Conservation (phyloP, 2,329 filamentous ascomycete species). For the Akanthomyces muscarius region DNA sequence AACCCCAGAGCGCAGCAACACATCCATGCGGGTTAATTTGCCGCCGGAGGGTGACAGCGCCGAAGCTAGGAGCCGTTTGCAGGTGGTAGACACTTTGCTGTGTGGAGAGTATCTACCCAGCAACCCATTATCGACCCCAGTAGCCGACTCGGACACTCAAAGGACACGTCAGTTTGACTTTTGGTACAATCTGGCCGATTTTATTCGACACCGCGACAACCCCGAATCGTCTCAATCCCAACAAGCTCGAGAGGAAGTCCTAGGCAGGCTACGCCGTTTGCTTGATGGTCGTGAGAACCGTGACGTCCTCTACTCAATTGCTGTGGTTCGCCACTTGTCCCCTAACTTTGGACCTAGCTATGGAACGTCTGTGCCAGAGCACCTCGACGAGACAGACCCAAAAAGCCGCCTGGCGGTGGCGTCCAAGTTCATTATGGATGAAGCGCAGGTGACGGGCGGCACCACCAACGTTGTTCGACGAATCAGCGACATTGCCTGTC, state of each 20-base stretch:
- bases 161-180: constrained; percentile 67
- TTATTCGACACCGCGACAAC: constrained; percentile 57
- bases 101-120: constrained; percentile 62
- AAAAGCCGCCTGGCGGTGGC: constrained; percentile 65
- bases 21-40: constrained; percentile 31
- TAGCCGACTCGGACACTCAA: constrained; percentile 49
- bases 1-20: constrained; percentile 33
- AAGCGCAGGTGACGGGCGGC: constrained; percentile 60
- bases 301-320: constrained; percentile 86
- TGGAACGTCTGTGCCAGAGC: constrained; percentile 52
- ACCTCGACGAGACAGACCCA: constrained; percentile 62
- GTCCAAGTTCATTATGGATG: constrained; percentile 64
- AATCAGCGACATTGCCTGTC: constrained; percentile 62
- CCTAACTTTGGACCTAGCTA: constrained; percentile 59
- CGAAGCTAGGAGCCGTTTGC: constrained; percentile 66
- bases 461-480: constrained; percentile 69
- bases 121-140: constrained; percentile 53
- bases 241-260: constrained; percentile 59
- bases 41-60: constrained; percentile 55
- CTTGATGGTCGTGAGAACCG: constrained; percentile 81
- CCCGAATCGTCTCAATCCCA: constrained; percentile 39
- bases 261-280: constrained; percentile 63
- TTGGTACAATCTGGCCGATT: constrained; percentile 73
- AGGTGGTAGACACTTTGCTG: constrained; percentile 71
- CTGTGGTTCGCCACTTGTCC: constrained; percentile 71